These are phyloP conservation scores for Didymellaceae sp. DNA, from an alignment of 2,329 filamentous ascomycete species.

Conservation along the genomic window DNA sequence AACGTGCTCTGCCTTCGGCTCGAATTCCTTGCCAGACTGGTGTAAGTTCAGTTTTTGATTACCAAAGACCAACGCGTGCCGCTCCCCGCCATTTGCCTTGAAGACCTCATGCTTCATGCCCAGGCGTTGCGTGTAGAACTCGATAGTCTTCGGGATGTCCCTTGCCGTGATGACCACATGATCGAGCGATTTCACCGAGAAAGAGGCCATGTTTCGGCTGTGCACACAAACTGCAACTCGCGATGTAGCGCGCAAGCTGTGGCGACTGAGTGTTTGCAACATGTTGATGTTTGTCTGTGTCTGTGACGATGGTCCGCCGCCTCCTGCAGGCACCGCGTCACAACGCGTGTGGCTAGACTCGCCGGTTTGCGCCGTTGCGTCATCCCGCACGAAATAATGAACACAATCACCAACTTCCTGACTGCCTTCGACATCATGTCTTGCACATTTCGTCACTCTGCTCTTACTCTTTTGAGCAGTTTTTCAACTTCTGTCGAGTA, in stretches of 20 bases:
- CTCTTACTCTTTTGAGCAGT: constrained; percentile 9
- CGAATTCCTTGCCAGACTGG: constrained; percentile 20
- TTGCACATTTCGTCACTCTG: not conserved
- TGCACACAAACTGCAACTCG: not conserved
- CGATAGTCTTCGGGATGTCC: constrained; percentile 13
- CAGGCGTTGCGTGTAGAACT: constrained; percentile 15
- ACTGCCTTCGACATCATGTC: constrained; percentile 2
- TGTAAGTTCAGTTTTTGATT: constrained; percentile 23
- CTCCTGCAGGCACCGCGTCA: not conserved
- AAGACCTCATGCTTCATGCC: constrained; percentile 21
- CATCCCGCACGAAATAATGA: not conserved
- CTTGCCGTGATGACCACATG: constrained; percentile 16
- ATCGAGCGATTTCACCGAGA: constrained; percentile 19
- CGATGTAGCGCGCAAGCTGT: not conserved
- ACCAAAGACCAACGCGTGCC: constrained; percentile 19
- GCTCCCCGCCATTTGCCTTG: constrained; percentile 7
- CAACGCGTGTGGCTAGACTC: constrained; percentile 2
- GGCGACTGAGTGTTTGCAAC: not conserved
- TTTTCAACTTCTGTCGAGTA: constrained; percentile 2
- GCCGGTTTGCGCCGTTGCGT: not conserved
- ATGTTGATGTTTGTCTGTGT: not conserved
- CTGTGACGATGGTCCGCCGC: not conserved
- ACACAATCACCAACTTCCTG: not conserved
- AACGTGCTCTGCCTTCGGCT: constrained; percentile 19
- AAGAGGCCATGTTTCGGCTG: not conserved